Percentiles rank a stretch among this genome's conserved stretches.
These are phyloP conservation scores for Sugiyamaella grinbergsii DNA, from an alignment of 1,139 yeast genomes.

Conservation along the genomic window DNA sequence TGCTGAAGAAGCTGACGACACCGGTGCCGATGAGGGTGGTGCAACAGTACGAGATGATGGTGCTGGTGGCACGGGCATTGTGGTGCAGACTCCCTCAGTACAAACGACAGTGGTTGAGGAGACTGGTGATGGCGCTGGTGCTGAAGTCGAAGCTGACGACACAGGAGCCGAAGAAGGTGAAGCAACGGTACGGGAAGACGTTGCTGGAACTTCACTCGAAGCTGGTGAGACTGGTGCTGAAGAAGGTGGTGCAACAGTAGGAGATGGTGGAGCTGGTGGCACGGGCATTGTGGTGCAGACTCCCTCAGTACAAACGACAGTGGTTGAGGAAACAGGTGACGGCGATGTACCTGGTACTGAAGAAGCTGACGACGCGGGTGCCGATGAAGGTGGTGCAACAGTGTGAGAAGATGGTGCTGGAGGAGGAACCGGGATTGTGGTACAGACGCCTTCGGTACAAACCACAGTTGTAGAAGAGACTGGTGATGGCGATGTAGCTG, in stretches of 20 bases:
- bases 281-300: no score
- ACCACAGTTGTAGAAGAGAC: conserved; percentile 5
- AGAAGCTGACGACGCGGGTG: not conserved
- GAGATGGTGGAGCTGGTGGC: no score
- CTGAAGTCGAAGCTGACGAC: not conserved
- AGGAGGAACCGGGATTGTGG: conserved; percentile 18
- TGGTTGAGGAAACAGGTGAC: no score
- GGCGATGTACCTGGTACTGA: conserved; percentile 12
- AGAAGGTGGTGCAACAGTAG: not conserved
- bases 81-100: conserved; percentile 8
- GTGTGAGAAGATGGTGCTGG: not conserved
- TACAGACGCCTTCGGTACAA: conserved; percentile 18
- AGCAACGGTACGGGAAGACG: not conserved
- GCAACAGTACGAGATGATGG: not conserved
- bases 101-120: conserved; percentile 10
- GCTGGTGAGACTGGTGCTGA: not conserved
- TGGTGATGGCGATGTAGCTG: not conserved
- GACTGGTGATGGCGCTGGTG: not conserved
- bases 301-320: no score
- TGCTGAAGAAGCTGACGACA: not conserved
- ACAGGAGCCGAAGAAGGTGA: not conserved
- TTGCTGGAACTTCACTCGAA: no score
- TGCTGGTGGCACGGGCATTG: conserved; percentile 14
- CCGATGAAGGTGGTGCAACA: conserved; percentile 1
- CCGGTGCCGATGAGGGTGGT: not conserved